Base-by-base conservation (phyloP, 108 stramenopile genomes). In the Pseudonitzschia multiseries region DNA sequence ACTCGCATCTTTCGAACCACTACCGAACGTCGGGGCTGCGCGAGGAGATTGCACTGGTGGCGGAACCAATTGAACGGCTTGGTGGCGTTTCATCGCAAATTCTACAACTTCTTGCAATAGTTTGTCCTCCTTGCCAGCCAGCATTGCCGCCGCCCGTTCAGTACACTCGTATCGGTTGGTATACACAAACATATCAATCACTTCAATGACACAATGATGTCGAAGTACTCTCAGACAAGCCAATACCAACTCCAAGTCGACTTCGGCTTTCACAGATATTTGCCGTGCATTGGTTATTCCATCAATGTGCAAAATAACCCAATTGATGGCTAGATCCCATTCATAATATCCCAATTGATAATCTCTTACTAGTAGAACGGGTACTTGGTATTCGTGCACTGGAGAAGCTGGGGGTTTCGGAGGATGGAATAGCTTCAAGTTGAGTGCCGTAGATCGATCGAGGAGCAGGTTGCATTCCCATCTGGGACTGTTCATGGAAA, bases 261-360 rank as follows among this genome's bases (percentile, higher is more conserved):
- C 95, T 73, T 96, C 88, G 1, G 88, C 84, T 32, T 82, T 87
- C 27, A 77, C 56, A 17, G 93, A 81, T 62, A 97, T 92, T 70
- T 87, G 88, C 51, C 81, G 86, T 26, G 92, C 84, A 76, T 90
- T 79, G 31, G 84, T 85, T 46, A 90, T 78, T 1, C 96, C 95
- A 75, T 97, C 93, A 63, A 97, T 90, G 72, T 96, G 91, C n/a
- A 91, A 78, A 26, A 94, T 76, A 10, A 93, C 87, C 93, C 95
- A 94, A 66, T 92, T 89, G 54, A 96, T 90, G 2, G 93, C 89
- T 41, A 96, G 69, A 69, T 96, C 95, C 93, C 95, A 96, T 69
- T 92, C 90, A 77, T 86, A 90, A 85, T 77, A 72, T 73, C 86
- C 84, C 0, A 94, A 70, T 64, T 92, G 88, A 73, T 85, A 81